phyloP scores from a whole-genome alignment of 441 rosid genomes.

The Adansonia rubrostipa region DNA sequence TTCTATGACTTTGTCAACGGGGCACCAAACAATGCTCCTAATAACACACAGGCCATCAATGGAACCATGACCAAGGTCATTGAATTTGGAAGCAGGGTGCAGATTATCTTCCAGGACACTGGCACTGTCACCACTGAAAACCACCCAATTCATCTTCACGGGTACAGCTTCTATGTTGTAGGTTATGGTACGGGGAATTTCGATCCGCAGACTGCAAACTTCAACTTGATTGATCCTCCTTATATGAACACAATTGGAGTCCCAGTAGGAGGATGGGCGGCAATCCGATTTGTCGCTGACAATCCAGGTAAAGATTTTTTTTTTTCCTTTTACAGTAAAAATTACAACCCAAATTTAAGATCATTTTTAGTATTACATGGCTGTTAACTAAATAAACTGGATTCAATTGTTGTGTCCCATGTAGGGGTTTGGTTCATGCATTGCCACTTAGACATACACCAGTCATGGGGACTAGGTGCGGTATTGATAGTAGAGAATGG shows the following conservation, averaged over 20 bases:
- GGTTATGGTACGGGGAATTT: slow-evolving; percentile 77
- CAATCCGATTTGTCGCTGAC: slow-evolving; percentile 71
- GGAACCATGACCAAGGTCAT: slow-evolving; percentile 75
- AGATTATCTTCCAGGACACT: slow-evolving; percentile 76
- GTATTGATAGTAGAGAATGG: slow-evolving; percentile 76
- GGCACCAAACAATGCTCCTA: slow-evolving; percentile 75
- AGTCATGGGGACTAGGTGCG: slow-evolving; percentile 80
- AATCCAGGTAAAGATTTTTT: slow-evolving; percentile 62
- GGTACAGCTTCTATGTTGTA: slow-evolving; percentile 83
- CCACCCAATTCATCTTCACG: slow-evolving; percentile 93
- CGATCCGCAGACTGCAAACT: slow-evolving; percentile 49
- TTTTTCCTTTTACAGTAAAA: neutral
- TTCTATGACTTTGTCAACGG: slow-evolving; percentile 81
- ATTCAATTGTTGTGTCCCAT: neutral
- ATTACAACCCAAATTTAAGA: neutral
- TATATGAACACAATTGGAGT: slow-evolving; percentile 86
- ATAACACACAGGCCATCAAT: slow-evolving; percentile 62
- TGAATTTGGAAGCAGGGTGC: slow-evolving; percentile 71
- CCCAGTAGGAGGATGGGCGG: slow-evolving; percentile 95
- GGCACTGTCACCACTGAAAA: slow-evolving; percentile 74
- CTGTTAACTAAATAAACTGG: neutral
- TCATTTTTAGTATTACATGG: neutral
- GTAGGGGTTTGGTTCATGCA: slow-evolving; percentile 88
- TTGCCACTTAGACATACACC: slow-evolving; percentile 80
- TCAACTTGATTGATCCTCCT: slow-evolving; percentile 83